These are phyloP conservation scores for Eucalyptus fibrosa DNA, from an alignment of 345 rosid species.

Conservation along the genomic window DNA sequence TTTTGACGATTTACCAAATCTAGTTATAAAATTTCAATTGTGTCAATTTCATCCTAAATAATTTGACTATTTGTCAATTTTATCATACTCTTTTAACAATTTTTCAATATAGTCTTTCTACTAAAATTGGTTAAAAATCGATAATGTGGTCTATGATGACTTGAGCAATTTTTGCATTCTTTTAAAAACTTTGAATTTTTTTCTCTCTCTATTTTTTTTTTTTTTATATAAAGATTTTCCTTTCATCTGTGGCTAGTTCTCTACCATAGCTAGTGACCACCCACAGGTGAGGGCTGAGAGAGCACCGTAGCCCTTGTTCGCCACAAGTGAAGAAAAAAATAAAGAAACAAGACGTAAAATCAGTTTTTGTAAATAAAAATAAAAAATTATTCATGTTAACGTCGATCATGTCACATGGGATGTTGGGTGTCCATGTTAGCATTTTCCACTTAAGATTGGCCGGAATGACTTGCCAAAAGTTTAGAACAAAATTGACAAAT, in stretches of 20 bases:
- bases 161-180: too few species aligned
- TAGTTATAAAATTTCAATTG: too few species aligned
- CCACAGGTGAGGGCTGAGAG: neutral
- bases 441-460: neutral
- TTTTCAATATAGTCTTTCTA: too few species aligned
- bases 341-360: too few species aligned
- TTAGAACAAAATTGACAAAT: accelerated
- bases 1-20: neutral
- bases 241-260: neutral
- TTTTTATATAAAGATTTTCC: neutral
- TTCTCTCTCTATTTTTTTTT: accelerated
- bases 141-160: neutral
- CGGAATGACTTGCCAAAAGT: too few species aligned
- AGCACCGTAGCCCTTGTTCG: accelerated
- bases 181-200: too few species aligned
- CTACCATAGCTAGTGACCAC: neutral
- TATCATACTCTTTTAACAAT: accelerated
- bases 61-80: neutral
- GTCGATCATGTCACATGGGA: accelerated
- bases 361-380: too few species aligned
- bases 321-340: neutral
- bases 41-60: neutral
- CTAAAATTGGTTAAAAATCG: too few species aligned
- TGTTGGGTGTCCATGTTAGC: accelerated
- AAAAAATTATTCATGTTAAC: accelerated